phyloP scores from a whole-genome alignment of 2,329 filamentous ascomycete genomes.

The Aspergillus amoenus region DNA sequence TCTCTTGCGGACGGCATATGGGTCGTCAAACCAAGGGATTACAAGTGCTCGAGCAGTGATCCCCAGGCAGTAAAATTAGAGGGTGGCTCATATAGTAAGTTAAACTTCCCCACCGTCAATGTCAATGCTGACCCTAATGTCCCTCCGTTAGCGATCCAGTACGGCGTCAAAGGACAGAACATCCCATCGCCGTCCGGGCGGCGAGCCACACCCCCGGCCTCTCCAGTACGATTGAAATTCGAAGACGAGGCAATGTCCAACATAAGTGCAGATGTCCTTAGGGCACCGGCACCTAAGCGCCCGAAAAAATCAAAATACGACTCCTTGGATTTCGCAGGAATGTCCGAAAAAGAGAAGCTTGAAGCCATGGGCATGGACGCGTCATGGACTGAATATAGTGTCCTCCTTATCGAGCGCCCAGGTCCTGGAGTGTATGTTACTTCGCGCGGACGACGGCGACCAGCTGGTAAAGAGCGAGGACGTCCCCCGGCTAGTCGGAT shows the following conservation, averaged over 20 bases:
- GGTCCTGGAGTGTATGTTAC: conserved; percentile 43
- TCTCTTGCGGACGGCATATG: conserved; percentile 44
- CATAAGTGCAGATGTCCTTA: background rate
- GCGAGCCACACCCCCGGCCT: conserved; percentile 14
- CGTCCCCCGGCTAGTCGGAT: conserved; percentile 41
- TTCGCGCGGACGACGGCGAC: conserved; percentile 37
- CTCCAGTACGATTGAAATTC: conserved; percentile 16
- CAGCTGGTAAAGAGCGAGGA: conserved; percentile 38
- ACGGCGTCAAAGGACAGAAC: conserved; percentile 12
- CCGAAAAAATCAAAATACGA: conserved; percentile 18
- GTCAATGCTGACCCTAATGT: background rate
- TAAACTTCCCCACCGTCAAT: background rate
- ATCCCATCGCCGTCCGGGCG: conserved; percentile 6
- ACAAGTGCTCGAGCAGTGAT: conserved; percentile 36
- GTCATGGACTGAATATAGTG: conserved; percentile 42
- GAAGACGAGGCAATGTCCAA: conserved; percentile 12
- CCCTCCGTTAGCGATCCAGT: conserved; percentile 3
- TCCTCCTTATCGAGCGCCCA: conserved; percentile 37
- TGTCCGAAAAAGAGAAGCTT: conserved; percentile 40
- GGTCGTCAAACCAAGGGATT: conserved; percentile 31
- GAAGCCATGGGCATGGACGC: conserved; percentile 42
- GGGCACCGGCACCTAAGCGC: conserved; percentile 1
- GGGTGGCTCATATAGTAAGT: conserved; percentile 35
- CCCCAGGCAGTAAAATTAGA: conserved; percentile 26
- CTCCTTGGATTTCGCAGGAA: conserved; percentile 23